These are phyloP conservation scores for Paspalum notatum DNA, from an alignment of 176 grass and related monocot genomes.

Conservation along the genomic window DNA sequence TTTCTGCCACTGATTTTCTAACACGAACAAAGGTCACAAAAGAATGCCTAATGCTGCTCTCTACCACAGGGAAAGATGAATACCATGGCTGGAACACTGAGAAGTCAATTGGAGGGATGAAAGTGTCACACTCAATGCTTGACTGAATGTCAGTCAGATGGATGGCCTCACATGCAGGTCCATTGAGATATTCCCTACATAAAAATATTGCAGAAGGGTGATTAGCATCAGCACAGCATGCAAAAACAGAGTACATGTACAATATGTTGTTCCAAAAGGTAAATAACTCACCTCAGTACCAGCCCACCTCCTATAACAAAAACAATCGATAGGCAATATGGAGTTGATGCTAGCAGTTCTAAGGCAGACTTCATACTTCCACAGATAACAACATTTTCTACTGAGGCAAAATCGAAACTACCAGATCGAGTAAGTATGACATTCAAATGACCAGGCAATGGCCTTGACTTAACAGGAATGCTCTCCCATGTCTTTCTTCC, in stretches of 20 bases:
- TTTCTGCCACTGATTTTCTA: conserved; percentile 44
- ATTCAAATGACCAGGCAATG: conserved; percentile 80
- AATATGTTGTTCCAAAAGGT: conserved; percentile 12
- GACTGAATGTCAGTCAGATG: conserved; percentile 80
- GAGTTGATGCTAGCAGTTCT: conserved; percentile 62
- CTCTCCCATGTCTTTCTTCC: conserved; percentile 93
- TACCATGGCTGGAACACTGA: conserved; percentile 80
- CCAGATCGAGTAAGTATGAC: conserved; percentile 77
- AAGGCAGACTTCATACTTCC: conserved; percentile 77
- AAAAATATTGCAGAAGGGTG: conserved; percentile 24
- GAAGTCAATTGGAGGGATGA: conserved; percentile 64
- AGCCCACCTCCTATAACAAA: conserved; percentile 86
- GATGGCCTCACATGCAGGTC: conserved; percentile 74
- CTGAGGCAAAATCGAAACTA: conserved; percentile 73
- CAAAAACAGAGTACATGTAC: background rate
- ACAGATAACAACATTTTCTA: conserved; percentile 75
- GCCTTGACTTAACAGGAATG: conserved; percentile 63
- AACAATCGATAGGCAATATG: conserved; percentile 78
- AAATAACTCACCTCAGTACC: conserved; percentile 64
- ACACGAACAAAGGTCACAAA: conserved; percentile 74
- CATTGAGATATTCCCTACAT: conserved; percentile 72
- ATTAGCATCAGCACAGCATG: conserved; percentile 1
- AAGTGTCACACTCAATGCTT: conserved; percentile 70
- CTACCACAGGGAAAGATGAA: conserved; percentile 75
- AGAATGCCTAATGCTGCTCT: conserved; percentile 74